Base-by-base conservation (phyloP, 306 rosid species). In the Trifolium fragiferum region DNA sequence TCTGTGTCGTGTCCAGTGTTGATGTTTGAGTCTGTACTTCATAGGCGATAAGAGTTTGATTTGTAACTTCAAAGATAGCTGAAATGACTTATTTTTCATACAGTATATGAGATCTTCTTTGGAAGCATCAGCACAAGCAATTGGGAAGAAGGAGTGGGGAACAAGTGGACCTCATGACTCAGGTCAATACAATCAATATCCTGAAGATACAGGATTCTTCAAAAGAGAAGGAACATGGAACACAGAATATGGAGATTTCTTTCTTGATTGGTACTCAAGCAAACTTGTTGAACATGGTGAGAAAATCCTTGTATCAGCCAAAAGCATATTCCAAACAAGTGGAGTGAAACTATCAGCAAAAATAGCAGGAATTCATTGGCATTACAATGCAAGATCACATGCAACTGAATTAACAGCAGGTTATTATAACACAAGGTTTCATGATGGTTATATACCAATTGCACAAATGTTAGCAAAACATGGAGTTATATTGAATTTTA, bases 311-410 rank as follows among this genome's bases (percentile, higher is more conserved):
- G 74, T 82, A 44, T 85, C 98, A 5, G 96, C 98, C 9, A 82
- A 84, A 78, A 82, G 80, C 47, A 84, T 91, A 68, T 93, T 89
- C 87, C 82, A 82, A 50, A 80, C 86, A 57, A 82, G 81, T 18
- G 91, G 91, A 16, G 91, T 87, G 20, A 93, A 86, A 79, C 87
- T 93, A 23, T 91, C 98, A 0, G 95, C 85, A 27, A 93, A 93
- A 84, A 33, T 91, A 9, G 98, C 98, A 0, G 98, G 98, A 72
- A 91, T 94, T 51, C 98, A 91, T 74, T 93, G 98, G 98, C 98
- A 93, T 68, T 93, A 91, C 60, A 69, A 77, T 37, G 50, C 97
- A 63, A 84, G 93, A 67, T 88, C 98, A 6, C 97, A 94, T 8
- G 98, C 97, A 1, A 79, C 98, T 16, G 98, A 94, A 72, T 68